Base-by-base conservation (phyloP, 148 eudicot genomes). In the Talinum fruticosum region DNA sequence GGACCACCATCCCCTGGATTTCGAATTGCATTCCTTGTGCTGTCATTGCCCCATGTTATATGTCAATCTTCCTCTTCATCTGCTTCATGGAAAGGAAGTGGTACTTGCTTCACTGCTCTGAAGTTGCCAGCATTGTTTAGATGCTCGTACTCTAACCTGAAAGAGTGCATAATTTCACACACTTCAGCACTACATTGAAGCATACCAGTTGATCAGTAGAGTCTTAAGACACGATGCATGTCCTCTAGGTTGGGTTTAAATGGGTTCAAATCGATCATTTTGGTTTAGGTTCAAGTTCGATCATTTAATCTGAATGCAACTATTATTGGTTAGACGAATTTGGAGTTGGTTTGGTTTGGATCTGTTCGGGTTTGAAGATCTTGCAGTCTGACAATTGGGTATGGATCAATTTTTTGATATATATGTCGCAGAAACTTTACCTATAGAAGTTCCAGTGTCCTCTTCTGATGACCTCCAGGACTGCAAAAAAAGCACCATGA, bases 141-240 rank as follows among this genome's bases (percentile, higher is more conserved):
- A 86, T 95, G 99, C 90, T 96, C 99, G 79, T 96, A 91, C 90
- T 96, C 99, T 87, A 96, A 88, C 82, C 99, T 96, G 90, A 49
- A 75, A 61, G 67, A 29, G 51, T 61, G 49, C 70, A 69, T 26
- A 74, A 71, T 36, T 53, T 41, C 36, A 26, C 35, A 29, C n/a
- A 41, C 23, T 38, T 70, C 34, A 66, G 36, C 29, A 77, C 76
- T 75, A 76, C 33, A 34, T 49, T n/a, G n/a, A n/a, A n/a, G n/a
- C n/a, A n/a, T n/a, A n/a, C n/a, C n/a, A n/a, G n/a, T n/a, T n/a
- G n/a, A n/a, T n/a, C n/a, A n/a, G n/a, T n/a, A n/a, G n/a, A n/a
- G n/a, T n/a, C n/a, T n/a, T n/a, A n/a, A n/a, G n/a, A n/a, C n/a
- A n/a, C n/a, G n/a, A n/a, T n/a, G n/a, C n/a, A n/a, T n/a, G n/a